Evolutionary conservation across 2,329 filamentous ascomycete genomes (phyloP).

Genomic region (Paecilomyces dactylethromorphus): DNA sequence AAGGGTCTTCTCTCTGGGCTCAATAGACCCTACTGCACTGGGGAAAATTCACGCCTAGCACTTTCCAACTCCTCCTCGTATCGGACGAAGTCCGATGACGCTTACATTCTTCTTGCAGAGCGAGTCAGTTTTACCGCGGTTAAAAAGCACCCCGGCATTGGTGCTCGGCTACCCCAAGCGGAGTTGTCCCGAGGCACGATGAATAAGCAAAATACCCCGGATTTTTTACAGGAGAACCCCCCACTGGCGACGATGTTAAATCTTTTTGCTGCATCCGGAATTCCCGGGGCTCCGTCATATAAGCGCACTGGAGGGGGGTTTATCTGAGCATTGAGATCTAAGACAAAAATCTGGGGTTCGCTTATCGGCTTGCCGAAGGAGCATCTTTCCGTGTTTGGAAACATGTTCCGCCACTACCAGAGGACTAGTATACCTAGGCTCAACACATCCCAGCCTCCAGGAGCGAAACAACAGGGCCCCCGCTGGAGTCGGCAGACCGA

Average conservation of each 20-base stretch:
- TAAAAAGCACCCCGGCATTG: background rate
- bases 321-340: background rate
- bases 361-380: background rate
- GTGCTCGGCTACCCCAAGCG: background rate
- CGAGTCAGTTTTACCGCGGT: background rate
- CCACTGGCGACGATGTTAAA: background rate
- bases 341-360: background rate
- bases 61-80: background rate
- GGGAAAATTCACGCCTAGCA: background rate
- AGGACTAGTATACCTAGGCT: background rate
- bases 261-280: background rate
- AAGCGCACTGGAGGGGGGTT: background rate
- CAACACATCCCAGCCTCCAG: background rate
- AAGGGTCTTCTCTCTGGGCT: background rate
- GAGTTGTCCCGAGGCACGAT: background rate
- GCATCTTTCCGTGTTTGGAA: background rate
- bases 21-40: background rate
- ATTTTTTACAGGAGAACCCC: background rate
- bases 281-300: background rate
- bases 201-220: background rate
- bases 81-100: background rate
- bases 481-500: background rate
- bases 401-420: background rate
- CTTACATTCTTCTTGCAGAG: background rate
- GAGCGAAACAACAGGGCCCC: background rate